Evolutionary conservation across 2,329 filamentous ascomycete species (phyloP).

Genomic region (Dactylellina leptospora): DNA sequence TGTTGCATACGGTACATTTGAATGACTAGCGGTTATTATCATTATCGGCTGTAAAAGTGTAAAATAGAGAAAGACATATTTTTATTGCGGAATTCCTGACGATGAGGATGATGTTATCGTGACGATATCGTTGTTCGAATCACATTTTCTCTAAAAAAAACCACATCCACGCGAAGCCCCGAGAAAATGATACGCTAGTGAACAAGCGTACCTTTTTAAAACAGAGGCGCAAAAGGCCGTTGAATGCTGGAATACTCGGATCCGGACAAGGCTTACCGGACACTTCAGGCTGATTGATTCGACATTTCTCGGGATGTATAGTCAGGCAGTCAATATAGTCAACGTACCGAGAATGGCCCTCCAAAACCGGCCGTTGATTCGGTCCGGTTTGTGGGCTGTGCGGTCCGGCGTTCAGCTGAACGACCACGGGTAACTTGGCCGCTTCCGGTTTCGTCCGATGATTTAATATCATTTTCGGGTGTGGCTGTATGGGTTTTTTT

Average conservation of each 20-base stretch:
- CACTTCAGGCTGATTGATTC: not conserved
- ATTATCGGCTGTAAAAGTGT: conserved; percentile 35
- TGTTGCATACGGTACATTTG: no score
- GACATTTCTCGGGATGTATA: conserved; percentile 14
- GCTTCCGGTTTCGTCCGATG: conserved; percentile 48
- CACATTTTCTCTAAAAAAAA: no score
- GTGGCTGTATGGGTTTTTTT: conserved; percentile 2
- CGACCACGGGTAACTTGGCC: no score
- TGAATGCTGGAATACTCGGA: no score
- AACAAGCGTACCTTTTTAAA: no score
- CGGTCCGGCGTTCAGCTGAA: conserved; percentile 30
- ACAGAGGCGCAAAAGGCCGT: no score
- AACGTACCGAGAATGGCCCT: not conserved
- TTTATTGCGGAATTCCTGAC: not conserved
- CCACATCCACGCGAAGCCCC: conserved; percentile 19
- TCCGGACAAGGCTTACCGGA: conserved; percentile 31
- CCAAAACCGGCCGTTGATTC: not conserved
- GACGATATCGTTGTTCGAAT: no score
- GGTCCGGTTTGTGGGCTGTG: conserved; percentile 16
- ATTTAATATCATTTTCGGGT: not conserved
- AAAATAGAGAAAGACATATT: conserved; percentile 32
- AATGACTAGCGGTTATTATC: no score
- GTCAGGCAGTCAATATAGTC: not conserved
- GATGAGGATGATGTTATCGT: conserved; percentile 36
- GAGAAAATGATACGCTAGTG: no score